Percentiles rank a stretch among this genome's conserved stretches.
These are phyloP conservation scores for Plasmodium gallinaceum DNA, from an alignment of 169 alveolate species.

Conservation along the genomic window DNA sequence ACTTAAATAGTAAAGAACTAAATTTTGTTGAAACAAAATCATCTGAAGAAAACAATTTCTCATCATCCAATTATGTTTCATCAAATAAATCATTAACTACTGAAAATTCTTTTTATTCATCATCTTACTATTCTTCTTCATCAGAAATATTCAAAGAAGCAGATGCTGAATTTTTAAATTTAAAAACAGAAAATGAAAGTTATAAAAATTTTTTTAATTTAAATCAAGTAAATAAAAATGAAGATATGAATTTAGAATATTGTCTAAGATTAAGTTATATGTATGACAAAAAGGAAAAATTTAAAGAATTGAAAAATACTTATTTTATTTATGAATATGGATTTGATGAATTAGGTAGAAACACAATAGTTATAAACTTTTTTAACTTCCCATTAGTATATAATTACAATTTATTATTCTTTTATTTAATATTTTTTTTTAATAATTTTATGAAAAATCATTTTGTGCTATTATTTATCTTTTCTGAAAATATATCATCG, in stretches of 20 bases:
- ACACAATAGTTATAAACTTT: constrained; percentile 30
- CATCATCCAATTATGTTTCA: neutral
- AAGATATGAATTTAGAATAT: constrained; percentile 41
- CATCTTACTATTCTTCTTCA: constrained; percentile 10
- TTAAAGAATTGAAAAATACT: constrained; percentile 22
- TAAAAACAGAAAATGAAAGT: constrained; percentile 33
- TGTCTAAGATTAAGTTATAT: constrained; percentile 40
- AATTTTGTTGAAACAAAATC: neutral
- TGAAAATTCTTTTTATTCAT: constrained; percentile 1
- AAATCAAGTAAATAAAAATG: constrained; percentile 25
- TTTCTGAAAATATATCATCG: constrained; percentile 26
- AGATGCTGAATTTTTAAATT: constrained; percentile 42
- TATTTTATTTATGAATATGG: constrained; percentile 50
- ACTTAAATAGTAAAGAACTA: neutral
- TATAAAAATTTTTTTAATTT: constrained; percentile 18
- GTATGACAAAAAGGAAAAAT: constrained; percentile 37
- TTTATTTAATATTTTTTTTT: constrained; percentile 38
- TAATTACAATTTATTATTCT: constrained; percentile 32
- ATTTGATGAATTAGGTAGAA: constrained; percentile 32
- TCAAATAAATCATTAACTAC: neutral
- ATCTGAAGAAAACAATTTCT: neutral
- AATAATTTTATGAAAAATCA: constrained; percentile 46
- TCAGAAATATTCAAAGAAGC: constrained; percentile 38
- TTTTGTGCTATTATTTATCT: constrained; percentile 42
- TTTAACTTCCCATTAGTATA: constrained; percentile 35